A percentile compares a stretch with the other conserved stretches of the same genome.
Conservation (phyloP, 73 alveolate species). For the Paramecium caudatum region DNA sequence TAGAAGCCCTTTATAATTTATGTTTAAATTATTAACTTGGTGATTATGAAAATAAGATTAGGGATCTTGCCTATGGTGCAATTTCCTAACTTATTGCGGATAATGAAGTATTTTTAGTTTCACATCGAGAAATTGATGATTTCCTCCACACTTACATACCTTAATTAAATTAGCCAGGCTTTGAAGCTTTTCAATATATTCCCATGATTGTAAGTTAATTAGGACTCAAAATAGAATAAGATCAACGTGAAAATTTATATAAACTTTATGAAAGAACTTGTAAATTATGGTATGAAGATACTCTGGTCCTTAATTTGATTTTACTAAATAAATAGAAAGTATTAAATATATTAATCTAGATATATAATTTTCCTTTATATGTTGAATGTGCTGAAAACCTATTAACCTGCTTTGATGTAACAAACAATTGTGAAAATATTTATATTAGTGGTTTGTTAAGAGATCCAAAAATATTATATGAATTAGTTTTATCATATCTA, state of each 20-base stretch:
- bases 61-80: not conserved
- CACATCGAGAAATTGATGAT: slow-evolving; percentile 4
- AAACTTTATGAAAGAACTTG: slow-evolving; percentile 32
- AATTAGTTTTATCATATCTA: not conserved
- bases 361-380: not conserved
- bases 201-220: not conserved
- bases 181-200: not conserved
- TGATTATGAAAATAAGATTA: not conserved
- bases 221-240: not conserved
- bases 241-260: not conserved
- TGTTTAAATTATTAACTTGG: not conserved
- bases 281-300: slow-evolving; percentile 5
- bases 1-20: not conserved
- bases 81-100: not conserved
- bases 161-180: not conserved
- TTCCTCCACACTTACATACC: not conserved
- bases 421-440: not conserved
- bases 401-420: not conserved
- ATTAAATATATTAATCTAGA: not conserved
- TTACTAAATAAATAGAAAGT: slow-evolving; percentile 23
- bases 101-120: not conserved
- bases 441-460: not conserved
- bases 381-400: not conserved
- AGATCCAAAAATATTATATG: not conserved
- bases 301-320: not conserved